These are phyloP conservation scores for Candida arabinofermentans DNA, from an alignment of 805 yeast genomes.

Conservation along the genomic window DNA sequence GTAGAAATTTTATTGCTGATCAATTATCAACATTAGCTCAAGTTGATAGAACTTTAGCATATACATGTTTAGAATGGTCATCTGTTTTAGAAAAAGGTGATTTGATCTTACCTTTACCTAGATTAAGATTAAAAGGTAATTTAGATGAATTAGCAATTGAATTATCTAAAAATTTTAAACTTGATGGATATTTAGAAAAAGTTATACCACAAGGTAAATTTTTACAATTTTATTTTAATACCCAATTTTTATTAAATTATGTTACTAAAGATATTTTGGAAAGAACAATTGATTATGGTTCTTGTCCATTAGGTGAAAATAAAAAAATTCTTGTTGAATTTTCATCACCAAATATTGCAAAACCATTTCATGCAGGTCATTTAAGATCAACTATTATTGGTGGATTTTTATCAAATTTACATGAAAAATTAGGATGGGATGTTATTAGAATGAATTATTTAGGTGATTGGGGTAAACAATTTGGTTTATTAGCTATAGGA, in stretches of 20 bases:
- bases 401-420: slow-evolving; percentile 85
- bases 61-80: slow-evolving; percentile 86
- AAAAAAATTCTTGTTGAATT: slow-evolving; percentile 81
- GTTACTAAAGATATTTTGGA: slow-evolving; percentile 67
- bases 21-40: slow-evolving; percentile 72
- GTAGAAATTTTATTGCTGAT: slow-evolving; percentile 83
- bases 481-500: slow-evolving; percentile 93
- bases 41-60: slow-evolving; percentile 65
- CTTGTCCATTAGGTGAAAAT: slow-evolving; percentile 65
- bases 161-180: slow-evolving; percentile 76
- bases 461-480: slow-evolving; percentile 99
- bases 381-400: slow-evolving; percentile 97
- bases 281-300: slow-evolving; percentile 64
- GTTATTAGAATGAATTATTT: slow-evolving; percentile 89
- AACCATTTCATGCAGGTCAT: slow-evolving; percentile 99
- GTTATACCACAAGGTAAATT: slow-evolving; percentile 88
- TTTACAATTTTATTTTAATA: slow-evolving; percentile 80
- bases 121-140: slow-evolving; percentile 81
- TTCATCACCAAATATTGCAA: slow-evolving; percentile 97
- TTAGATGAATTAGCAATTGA: slow-evolving; percentile 70
- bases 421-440: slow-evolving; percentile 90
- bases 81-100: slow-evolving; percentile 88
- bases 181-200: slow-evolving; percentile 60
- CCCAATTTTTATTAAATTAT: slow-evolving; percentile 58
- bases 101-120: slow-evolving; percentile 85